phyloP scores from a whole-genome alignment of 768 basidiomycete species.

The Boletus rex-veris region DNA sequence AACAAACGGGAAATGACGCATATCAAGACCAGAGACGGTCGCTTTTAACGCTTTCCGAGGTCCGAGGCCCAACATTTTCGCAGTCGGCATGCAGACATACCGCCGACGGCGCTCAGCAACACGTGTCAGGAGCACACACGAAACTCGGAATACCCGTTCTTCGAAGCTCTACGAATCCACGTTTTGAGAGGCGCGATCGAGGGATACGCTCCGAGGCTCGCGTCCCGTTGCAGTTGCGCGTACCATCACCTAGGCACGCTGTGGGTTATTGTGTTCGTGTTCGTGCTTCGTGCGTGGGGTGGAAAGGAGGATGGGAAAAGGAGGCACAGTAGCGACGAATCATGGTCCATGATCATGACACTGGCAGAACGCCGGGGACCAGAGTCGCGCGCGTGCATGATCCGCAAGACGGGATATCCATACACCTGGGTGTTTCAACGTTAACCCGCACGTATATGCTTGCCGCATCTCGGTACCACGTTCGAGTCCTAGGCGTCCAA shows the following conservation, averaged over 20 bases:
- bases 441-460: too few species aligned
- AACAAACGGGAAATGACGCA: background rate
- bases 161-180: background rate
- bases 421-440: background rate
- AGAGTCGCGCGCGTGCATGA: constrained; percentile 9
- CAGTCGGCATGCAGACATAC: background rate
- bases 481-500: too few species aligned
- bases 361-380: background rate
- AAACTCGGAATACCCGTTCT: constrained; percentile 8
- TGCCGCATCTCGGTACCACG: background rate
- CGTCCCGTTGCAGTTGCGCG: too few species aligned
- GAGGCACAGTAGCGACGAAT: background rate
- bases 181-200: background rate
- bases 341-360: too few species aligned
- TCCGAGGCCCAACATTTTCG: too few species aligned
- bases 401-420: background rate
- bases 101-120: constrained; percentile 3
- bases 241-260: too few species aligned
- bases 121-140: constrained; percentile 5
- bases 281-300: too few species aligned
- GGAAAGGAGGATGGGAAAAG: background rate
- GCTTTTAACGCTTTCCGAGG: constrained; percentile 6
- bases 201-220: background rate
- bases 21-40: background rate
- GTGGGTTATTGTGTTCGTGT: too few species aligned